A percentile compares a stretch with the other conserved stretches of the same genome.
Conservation (phyloP, 2,329 filamentous ascomycete species). For the Fusarium sp. region DNA sequence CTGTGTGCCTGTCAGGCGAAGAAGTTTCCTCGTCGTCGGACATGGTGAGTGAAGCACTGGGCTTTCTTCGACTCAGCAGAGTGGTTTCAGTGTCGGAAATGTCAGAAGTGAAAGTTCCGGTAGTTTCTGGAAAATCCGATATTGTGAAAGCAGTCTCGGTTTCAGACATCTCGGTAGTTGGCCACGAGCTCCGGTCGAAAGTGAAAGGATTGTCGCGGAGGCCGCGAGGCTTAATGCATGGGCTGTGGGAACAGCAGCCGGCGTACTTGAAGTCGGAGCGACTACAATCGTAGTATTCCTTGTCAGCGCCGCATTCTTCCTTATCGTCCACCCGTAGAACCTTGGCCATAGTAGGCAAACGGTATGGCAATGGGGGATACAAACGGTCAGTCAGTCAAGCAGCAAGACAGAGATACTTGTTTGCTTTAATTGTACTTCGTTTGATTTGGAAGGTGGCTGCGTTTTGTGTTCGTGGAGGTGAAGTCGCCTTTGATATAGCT, state of each 20-base stretch:
- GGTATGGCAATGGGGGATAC: conserved; percentile 4
- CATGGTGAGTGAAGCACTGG: conserved; percentile 1
- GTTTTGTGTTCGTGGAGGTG: not conserved
- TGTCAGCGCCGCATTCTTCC: conserved; percentile 47
- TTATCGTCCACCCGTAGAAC: conserved; percentile 11
- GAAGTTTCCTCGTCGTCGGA: conserved; percentile 3
- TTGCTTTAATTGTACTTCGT: not conserved
- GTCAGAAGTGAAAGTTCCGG: not conserved
- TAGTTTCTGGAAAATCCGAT: too few species aligned
- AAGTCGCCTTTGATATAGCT: conserved; percentile 24
- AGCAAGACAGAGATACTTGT: not conserved
- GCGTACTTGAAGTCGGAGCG: conserved; percentile 48
- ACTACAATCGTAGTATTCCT: conserved; percentile 54
- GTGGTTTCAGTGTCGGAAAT: not conserved
- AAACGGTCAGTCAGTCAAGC: conserved; percentile 8
- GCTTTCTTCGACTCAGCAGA: not conserved
- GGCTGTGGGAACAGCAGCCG: conserved; percentile 61
- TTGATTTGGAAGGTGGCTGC: not conserved
- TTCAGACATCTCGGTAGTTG: conserved; percentile 9
- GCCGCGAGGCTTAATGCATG: conserved; percentile 52
- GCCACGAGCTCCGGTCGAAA: not conserved
- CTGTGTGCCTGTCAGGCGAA: conserved; percentile 1
- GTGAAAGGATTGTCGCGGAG: conserved; percentile 8
- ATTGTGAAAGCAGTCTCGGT: not conserved
- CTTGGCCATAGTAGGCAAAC: conserved; percentile 29